A percentile compares a stretch with the other conserved stretches of the same genome.
These are phyloP conservation scores for Cyberlindnera mycetangii DNA, from an alignment of 805 yeast species.

Conservation along the genomic window DNA sequence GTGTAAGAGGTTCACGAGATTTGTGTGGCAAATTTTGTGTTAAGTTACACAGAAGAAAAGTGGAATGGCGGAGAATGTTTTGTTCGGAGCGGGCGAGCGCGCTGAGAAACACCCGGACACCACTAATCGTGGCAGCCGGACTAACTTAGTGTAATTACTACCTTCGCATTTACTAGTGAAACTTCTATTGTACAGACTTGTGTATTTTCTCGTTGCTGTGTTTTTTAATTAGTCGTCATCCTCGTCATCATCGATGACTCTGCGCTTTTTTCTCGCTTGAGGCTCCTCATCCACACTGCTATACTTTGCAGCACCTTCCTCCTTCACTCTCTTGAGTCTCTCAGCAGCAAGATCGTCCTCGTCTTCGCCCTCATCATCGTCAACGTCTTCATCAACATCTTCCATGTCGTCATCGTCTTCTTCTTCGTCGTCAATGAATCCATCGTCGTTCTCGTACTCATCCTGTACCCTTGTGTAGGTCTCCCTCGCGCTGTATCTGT, in stretches of 20 bases:
- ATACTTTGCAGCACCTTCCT: conserved; percentile 53
- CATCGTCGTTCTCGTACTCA: conserved; percentile 37
- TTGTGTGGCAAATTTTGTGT: neutral
- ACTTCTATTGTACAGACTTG: neutral
- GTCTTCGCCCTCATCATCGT: conserved; percentile 33
- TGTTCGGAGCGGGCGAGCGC: neutral
- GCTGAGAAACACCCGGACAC: neutral
- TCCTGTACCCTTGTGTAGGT: conserved; percentile 31
- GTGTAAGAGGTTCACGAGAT: neutral
- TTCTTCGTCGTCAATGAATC: conserved; percentile 43
- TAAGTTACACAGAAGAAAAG: neutral
- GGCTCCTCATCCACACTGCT: conserved; percentile 29
- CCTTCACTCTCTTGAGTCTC: conserved; percentile 28
- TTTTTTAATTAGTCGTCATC: conserved; percentile 34
- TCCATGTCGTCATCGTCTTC: conserved; percentile 46
- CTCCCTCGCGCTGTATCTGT: conserved; percentile 21
- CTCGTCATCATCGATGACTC: conserved; percentile 53
- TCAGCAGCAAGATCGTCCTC: conserved; percentile 43
- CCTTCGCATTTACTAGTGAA: neutral
- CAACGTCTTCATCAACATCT: conserved; percentile 33
- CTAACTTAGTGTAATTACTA: too few relatives aligned
- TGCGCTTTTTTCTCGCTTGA: conserved; percentile 38
- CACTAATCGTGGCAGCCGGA: too few relatives aligned
- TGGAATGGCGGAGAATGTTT: neutral
- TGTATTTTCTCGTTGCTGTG: neutral